A percentile compares a stretch with the other conserved stretches of the same genome.
phyloP scores from a whole-genome alignment of 148 eudicot genomes.

The Amaranthus cruentus region DNA sequence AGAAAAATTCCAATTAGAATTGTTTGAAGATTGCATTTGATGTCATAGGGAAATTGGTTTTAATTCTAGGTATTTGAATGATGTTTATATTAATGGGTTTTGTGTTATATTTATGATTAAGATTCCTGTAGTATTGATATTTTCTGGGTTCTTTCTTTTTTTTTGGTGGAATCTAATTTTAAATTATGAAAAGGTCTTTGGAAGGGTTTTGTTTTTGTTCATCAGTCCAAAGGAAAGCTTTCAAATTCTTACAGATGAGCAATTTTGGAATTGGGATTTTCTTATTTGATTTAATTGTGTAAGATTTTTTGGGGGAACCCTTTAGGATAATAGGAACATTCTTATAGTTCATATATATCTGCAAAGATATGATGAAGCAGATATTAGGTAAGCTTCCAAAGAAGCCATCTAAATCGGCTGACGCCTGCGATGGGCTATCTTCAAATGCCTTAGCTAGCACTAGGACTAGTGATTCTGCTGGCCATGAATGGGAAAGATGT shows the following conservation, averaged over 20 bases:
- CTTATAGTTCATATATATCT: neutral
- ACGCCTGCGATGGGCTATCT: conserved; percentile 50
- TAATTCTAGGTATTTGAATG: conserved; percentile 14
- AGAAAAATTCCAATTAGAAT: neutral
- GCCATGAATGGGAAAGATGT: conserved; percentile 40
- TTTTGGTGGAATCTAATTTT: conserved; percentile 13
- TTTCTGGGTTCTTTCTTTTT: neutral
- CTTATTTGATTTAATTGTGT: conserved; percentile 26
- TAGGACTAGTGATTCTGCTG: conserved; percentile 39
- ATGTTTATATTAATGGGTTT: conserved; percentile 4
- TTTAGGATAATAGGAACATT: conserved; percentile 19
- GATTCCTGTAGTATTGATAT: neutral
- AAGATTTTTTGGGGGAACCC: conserved; percentile 14
- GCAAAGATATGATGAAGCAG: conserved; percentile 61
- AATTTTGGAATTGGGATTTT: conserved; percentile 26
- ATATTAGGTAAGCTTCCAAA: conserved; percentile 74
- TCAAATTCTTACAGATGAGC: conserved; percentile 12
- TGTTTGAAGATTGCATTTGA: neutral
- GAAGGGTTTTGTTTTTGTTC: conserved; percentile 11
- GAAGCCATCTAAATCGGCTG: conserved; percentile 70
- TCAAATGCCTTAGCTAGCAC: conserved; percentile 44
- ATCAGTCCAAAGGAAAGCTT: conserved; percentile 6
- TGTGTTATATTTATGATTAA: neutral
- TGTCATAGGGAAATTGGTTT: neutral
- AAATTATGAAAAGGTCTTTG: neutral